A percentile compares a stretch with the other conserved stretches of the same genome.
These are phyloP conservation scores for Rubroboletus pulcherrimus DNA, from an alignment of 768 basidiomycete genomes.

Conservation along the genomic window DNA sequence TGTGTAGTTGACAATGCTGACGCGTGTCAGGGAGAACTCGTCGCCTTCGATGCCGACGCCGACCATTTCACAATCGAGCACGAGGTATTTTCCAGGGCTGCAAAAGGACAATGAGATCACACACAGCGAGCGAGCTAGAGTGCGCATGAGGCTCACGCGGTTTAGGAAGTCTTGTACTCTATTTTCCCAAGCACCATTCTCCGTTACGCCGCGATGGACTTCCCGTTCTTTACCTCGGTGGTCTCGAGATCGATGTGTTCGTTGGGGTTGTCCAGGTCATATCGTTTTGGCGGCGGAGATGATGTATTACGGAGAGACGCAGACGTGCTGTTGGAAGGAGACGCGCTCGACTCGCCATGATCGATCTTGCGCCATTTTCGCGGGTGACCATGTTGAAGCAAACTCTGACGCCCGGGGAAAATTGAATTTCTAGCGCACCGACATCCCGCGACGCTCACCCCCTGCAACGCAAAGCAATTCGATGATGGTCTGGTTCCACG, in stretches of 20 bases:
- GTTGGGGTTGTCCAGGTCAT: background rate
- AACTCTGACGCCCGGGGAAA: background rate
- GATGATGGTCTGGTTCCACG: constrained; percentile 38
- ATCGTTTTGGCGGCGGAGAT: background rate
- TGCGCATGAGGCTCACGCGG: constrained; percentile 37
- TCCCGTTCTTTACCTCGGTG: constrained; percentile 41
- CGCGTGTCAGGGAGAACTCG: constrained; percentile 12
- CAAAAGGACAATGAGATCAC: constrained; percentile 4
- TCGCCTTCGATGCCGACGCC: constrained; percentile 9
- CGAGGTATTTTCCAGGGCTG: constrained; percentile 70
- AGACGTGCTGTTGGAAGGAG: background rate
- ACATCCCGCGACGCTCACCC: constrained; percentile 34
- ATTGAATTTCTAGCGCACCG: background rate
- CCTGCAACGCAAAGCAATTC: constrained; percentile 54
- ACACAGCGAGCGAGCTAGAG: background rate
- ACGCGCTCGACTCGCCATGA: background rate
- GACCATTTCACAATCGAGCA: constrained; percentile 73
- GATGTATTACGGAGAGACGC: constrained; percentile 4
- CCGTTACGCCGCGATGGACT: constrained; percentile 44
- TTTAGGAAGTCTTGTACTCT: constrained; percentile 38
- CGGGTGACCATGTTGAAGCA: constrained; percentile 8
- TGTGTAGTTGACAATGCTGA: constrained; percentile 74
- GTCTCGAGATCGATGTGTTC: constrained; percentile 18
- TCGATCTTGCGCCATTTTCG: constrained; percentile 21
- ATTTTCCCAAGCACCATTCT: constrained; percentile 52